Evolutionary conservation across 148 eudicot genomes (phyloP), one percentile per base, ranked within the genome.

Genomic region (Linanthus parryae): DNA sequence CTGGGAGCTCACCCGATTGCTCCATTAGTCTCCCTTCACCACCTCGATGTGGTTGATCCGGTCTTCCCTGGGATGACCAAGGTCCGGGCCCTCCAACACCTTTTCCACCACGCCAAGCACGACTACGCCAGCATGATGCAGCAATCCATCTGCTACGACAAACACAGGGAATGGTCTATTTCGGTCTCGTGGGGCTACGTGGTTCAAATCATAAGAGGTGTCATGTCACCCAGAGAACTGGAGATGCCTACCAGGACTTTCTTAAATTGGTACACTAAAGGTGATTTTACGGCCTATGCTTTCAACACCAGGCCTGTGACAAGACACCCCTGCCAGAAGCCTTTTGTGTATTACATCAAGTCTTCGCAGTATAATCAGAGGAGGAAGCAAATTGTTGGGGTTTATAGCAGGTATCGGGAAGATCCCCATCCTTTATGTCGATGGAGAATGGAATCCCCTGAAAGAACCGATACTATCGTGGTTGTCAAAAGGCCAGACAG

Each of bases 131-230:
- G 81, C 45, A 46, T 69, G 17, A 44, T 72, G 19, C 81, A 76
- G 40, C 81, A 76, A 39, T 76, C 81, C 22, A 67, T 76, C 38
- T 76, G 81, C 63, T 76, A 72, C 16, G 70, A 76, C 68, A 61
- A 58, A 37, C 4, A 47, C n/a, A 47, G 39, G 19, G 12, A 61
- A 6, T 76, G 81, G 81, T 72, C 77, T 29, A 58, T 76, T 9
- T 57, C 74, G 0, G 62, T 76, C 6, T 76, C 81, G 3, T 76
- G 77, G 77, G 81, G 81, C 21, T 76, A 61, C 26, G 76, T 65
- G 14, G 74, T 76, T 31, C 81, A 76, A 23, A 28, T 76, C 29
- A 51, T 68, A 13, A 53, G 81, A 26, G 81, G 81, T 7, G 12
- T 64, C 34, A 60, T 76, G 17, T 64, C 77, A 22, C 81, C 81